Percentiles rank a stretch among this genome's conserved stretches.
Evolutionary conservation across 1,284 basidiomycete species (phyloP).

Genomic region (Ceraceosorus bombacis): DNA sequence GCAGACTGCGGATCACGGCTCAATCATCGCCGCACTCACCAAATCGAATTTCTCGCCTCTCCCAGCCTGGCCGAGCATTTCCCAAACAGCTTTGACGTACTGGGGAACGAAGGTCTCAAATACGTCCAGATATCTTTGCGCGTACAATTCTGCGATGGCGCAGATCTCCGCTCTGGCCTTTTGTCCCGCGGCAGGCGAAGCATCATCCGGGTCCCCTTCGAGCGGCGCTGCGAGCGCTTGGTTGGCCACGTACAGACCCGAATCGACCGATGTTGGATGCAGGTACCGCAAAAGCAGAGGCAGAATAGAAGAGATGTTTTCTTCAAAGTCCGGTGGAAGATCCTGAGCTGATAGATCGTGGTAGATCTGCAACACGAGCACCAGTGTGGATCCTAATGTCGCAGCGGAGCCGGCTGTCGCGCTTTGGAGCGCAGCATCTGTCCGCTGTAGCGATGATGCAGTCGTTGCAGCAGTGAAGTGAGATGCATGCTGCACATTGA

Average conservation of each 20-base stretch:
- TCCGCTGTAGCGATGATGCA: slow-evolving; percentile 39
- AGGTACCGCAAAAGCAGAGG: slow-evolving; percentile 33
- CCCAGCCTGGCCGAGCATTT: slow-evolving; percentile 59
- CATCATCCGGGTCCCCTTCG: slow-evolving; percentile 61
- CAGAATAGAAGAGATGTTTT: slow-evolving; percentile 58
- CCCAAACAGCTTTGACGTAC: slow-evolving; percentile 88
- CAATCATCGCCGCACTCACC: slow-evolving; percentile 51
- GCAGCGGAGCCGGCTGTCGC: slow-evolving; percentile 41
- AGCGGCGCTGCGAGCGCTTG: slow-evolving; percentile 24
- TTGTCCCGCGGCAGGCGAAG: slow-evolving; percentile 70
- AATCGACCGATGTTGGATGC: slow-evolving; percentile 1
- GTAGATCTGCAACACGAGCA: slow-evolving; percentile 75
- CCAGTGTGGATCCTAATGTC: slow-evolving; percentile 46
- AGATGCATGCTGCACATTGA: background rate
- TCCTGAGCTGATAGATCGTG: slow-evolving; percentile 94
- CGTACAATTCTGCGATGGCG: slow-evolving; percentile 86
- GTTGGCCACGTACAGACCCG: slow-evolving; percentile 31
- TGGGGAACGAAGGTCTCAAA: slow-evolving; percentile 65
- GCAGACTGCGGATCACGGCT: too few species aligned
- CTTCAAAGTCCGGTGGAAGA: slow-evolving; percentile 87
- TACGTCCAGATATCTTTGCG: slow-evolving; percentile 83
- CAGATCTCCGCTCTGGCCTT: slow-evolving; percentile 82
- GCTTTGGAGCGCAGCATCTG: slow-evolving; percentile 51
- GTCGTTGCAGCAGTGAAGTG: slow-evolving; percentile 47
- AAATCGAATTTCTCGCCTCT: slow-evolving; percentile 64